Evolutionary conservation across 2,329 filamentous ascomycete species (phyloP).

Genomic region (Sordariomycetes sp.): DNA sequence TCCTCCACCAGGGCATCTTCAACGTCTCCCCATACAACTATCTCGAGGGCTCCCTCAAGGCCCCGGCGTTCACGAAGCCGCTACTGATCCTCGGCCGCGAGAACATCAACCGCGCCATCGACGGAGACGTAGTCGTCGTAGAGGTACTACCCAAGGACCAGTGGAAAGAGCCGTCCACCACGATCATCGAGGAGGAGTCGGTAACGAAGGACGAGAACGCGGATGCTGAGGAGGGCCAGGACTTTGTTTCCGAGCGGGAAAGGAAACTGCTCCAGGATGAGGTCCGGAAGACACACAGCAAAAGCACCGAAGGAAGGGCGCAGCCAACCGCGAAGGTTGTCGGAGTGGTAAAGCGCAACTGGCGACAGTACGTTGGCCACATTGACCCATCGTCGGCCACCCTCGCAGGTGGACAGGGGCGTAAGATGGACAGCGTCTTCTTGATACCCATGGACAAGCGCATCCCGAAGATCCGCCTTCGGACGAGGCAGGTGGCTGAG

Average conservation of each 20-base stretch:
- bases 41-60: slow-evolving; percentile 81
- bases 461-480: slow-evolving; percentile 87
- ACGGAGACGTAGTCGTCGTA: slow-evolving; percentile 85
- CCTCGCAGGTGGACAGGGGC: slow-evolving; percentile 58
- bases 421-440: slow-evolving; percentile 86
- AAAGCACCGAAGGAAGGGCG: slow-evolving; percentile 59
- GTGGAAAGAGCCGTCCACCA: slow-evolving; percentile 92
- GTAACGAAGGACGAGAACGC: slow-evolving; percentile 90
- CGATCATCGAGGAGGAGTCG: slow-evolving; percentile 88
- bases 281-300: slow-evolving; percentile 72
- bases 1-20: slow-evolving; percentile 88
- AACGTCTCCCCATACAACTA: slow-evolving; percentile 98
- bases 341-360: slow-evolving; percentile 87
- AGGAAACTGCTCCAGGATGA: slow-evolving; percentile 80
- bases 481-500: slow-evolving; percentile 80
- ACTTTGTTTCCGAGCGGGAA: slow-evolving; percentile 80
- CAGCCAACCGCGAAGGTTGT: slow-evolving; percentile 90
- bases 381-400: slow-evolving; percentile 79
- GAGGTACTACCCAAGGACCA: slow-evolving; percentile 88
- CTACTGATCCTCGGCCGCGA: slow-evolving; percentile 83
- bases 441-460: slow-evolving; percentile 96
- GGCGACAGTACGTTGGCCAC: slow-evolving; percentile 95
- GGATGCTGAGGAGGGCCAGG: slow-evolving; percentile 62
- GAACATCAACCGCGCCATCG: slow-evolving; percentile 88
- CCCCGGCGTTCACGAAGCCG: slow-evolving; percentile 79